These are phyloP conservation scores for Alloascoidea africana DNA, from an alignment of 805 yeast genomes.

Conservation along the genomic window DNA sequence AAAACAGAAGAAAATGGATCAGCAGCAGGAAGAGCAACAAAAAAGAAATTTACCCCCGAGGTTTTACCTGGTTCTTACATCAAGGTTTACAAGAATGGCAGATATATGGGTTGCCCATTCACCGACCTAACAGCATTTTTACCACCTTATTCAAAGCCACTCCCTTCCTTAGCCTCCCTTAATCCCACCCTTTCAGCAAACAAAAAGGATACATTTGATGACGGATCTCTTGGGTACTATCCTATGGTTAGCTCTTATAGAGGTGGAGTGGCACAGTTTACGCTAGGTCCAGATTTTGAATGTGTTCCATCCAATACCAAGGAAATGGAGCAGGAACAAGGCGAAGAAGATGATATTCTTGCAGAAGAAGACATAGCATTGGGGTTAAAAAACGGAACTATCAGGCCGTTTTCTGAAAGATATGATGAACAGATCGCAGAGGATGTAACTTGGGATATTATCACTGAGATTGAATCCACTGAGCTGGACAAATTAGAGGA, in stretches of 20 bases:
- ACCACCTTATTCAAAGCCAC: constrained; percentile 51
- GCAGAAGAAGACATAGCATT: constrained; percentile 7
- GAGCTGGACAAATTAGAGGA: constrained; percentile 21
- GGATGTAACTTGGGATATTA: constrained; percentile 66
- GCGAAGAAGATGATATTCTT: constrained; percentile 8
- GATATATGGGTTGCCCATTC: constrained; percentile 46
- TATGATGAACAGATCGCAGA: constrained; percentile 63
- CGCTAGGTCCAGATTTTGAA: constrained; percentile 52
- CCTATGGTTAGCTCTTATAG: constrained; percentile 78
- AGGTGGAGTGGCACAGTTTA: constrained; percentile 60
- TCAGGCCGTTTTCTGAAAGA: constrained; percentile 40
- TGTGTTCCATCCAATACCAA: constrained; percentile 21
- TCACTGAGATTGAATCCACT: constrained; percentile 70
- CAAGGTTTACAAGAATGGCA: constrained; percentile 67
- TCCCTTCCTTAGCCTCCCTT: constrained; percentile 7
- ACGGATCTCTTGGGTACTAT: constrained; percentile 79
- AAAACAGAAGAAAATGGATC: constrained; percentile 17
- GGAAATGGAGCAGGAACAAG: constrained; percentile 6
- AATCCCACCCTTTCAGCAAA: constrained; percentile 11
- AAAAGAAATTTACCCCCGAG: constrained; percentile 13
- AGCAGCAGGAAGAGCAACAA: constrained; percentile 13
- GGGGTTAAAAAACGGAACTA: constrained; percentile 10
- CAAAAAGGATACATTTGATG: constrained; percentile 31
- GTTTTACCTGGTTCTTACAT: constrained; percentile 34
- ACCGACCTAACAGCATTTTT: constrained; percentile 56